Evolutionary conservation across 2,329 filamentous ascomycete genomes (phyloP).

Genomic region (Beauveria rudraprayagi): DNA sequence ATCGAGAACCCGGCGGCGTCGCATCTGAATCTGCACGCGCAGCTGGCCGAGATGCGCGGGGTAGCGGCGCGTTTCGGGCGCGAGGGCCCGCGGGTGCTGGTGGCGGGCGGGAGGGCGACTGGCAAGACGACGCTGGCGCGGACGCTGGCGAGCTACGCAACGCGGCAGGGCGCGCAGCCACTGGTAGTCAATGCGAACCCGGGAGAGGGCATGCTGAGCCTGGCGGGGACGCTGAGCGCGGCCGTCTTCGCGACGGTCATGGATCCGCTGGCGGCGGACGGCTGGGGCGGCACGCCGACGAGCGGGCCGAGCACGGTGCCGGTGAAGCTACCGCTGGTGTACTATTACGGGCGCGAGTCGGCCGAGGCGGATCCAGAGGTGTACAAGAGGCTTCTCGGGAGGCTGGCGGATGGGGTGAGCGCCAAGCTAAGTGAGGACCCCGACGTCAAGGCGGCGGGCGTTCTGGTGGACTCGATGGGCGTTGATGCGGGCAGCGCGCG

Average conservation of each 20-base stretch:
- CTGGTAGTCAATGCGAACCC: constrained; percentile 81
- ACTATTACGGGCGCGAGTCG: constrained; percentile 71
- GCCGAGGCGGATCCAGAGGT: constrained; percentile 65
- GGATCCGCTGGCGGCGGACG: constrained; percentile 70
- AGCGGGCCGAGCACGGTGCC: constrained; percentile 82
- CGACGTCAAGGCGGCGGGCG: constrained; percentile 61
- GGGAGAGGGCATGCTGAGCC: constrained; percentile 65
- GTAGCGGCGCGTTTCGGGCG: constrained; percentile 40
- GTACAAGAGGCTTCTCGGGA: constrained; percentile 66
- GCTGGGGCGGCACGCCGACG: constrained; percentile 84
- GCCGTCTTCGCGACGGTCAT: constrained; percentile 81
- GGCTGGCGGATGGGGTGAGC: constrained; percentile 70
- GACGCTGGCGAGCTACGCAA: constrained; percentile 71
- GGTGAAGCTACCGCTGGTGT: constrained; percentile 85
- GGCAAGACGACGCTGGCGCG: constrained; percentile 80
- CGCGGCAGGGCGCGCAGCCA: constrained; percentile 64
- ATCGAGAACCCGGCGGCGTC: constrained; percentile 76
- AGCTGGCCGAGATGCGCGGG: constrained; percentile 65
- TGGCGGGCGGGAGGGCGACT: constrained; percentile 68
- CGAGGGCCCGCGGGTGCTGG: constrained; percentile 71
- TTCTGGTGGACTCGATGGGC: constrained; percentile 79
- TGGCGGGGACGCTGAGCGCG: constrained; percentile 77
- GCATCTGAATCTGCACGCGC: constrained; percentile 81
- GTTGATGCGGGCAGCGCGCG: constrained; percentile 57
- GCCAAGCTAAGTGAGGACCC: constrained; percentile 70